Evolutionary conservation across 148 eudicot species (phyloP).

Genomic region (Selenicereus undatus): DNA sequence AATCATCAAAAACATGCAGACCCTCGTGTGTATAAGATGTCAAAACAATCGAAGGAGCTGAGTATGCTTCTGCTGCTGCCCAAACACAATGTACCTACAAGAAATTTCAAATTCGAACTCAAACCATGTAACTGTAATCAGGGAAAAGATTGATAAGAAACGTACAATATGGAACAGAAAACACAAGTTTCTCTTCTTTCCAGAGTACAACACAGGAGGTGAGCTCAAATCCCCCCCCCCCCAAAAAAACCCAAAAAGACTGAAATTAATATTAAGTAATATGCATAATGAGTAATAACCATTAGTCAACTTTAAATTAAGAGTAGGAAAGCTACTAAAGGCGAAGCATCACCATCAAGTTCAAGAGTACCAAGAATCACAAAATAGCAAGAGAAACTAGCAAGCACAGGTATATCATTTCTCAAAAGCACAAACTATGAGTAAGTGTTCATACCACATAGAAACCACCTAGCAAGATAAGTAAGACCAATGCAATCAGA

Average conservation of each 20-base stretch:
- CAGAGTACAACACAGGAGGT: no score
- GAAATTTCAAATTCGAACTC: neutral
- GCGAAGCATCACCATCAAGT: neutral
- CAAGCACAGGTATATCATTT: neutral
- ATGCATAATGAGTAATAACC: no score
- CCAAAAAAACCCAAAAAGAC: no score
- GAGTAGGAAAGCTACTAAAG: neutral
- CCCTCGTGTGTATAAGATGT: slow-evolving; percentile 82
- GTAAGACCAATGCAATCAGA: slow-evolving; percentile 59
- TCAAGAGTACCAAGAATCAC: neutral
- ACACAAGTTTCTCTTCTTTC: no score
- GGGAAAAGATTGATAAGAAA: no score
- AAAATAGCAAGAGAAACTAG: neutral
- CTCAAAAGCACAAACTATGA: neutral
- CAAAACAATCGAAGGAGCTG: slow-evolving; percentile 92
- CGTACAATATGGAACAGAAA: no score
- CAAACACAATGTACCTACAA: slow-evolving; percentile 94
- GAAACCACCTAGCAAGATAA: slow-evolving; percentile 78
- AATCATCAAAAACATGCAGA: slow-evolving; percentile 97
- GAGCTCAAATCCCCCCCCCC: no score
- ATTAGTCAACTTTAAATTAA: no score
- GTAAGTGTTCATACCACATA: slow-evolving; percentile 69
- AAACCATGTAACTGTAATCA: neutral
- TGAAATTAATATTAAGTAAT: no score
- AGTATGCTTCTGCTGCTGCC: slow-evolving; percentile 99